Conservation (phyloP, 257 asterid species). For the Solanum pimpinellifolium region DNA sequence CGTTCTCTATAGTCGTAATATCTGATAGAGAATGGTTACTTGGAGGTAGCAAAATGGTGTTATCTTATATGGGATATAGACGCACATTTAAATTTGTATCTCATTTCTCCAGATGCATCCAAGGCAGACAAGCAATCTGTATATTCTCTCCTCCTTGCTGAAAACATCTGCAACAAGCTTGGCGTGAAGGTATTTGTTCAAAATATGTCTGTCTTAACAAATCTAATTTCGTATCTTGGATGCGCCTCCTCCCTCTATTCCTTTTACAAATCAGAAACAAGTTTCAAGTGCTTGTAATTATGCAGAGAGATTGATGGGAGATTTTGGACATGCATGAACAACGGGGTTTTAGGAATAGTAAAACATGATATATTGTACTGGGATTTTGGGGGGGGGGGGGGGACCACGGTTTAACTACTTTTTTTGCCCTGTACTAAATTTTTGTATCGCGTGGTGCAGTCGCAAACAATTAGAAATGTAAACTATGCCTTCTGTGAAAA, state of each 20-base stretch:
- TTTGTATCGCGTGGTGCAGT: not conserved
- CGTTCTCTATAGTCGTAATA: conserved; percentile 78
- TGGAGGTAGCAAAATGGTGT: conserved; percentile 53
- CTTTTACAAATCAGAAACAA: not conserved
- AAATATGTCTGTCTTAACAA: not conserved
- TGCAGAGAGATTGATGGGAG: not conserved
- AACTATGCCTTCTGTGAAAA: not conserved
- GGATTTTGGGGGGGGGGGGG: not conserved
- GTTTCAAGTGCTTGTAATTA: not conserved
- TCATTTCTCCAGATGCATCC: conserved; percentile 46
- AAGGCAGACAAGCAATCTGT: conserved; percentile 92
- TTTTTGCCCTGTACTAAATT: not conserved
- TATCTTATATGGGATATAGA: not conserved
- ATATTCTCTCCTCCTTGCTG: conserved; percentile 92
- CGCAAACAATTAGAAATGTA: not conserved
- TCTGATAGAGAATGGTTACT: conserved; percentile 85
- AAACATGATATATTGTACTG: not conserved
- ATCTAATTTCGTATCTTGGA: not conserved
- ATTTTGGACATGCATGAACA: not conserved
- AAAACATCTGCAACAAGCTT: conserved; percentile 62
- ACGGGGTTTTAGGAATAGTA: not conserved
- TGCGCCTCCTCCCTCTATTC: not conserved
- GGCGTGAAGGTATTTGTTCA: conserved; percentile 57
- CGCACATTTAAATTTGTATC: not conserved
- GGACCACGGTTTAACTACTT: not conserved